Evolutionary conservation across 306 rosid species (phyloP), one percentile per base, ranked within the genome.

Genomic region (Sicyos baderoa): DNA sequence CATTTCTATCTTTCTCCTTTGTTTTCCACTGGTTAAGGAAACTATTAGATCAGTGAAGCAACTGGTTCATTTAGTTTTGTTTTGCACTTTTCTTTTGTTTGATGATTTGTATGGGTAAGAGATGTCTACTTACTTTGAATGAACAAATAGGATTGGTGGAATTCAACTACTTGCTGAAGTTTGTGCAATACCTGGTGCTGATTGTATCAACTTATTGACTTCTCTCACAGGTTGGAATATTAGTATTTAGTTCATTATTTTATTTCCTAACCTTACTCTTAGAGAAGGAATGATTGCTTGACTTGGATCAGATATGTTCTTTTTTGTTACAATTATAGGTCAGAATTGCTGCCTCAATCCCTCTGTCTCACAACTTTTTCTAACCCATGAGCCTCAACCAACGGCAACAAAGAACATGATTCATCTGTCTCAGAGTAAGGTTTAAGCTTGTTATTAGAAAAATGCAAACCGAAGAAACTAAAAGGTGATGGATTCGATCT

Each of bases 331-430:
- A 17, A 62, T 56, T 78, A 75, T 81, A 93, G 99, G 99, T 13
- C 89, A 80, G 47, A 93, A 82, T 54, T 82, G 86, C 79, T 82
- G 86, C 71, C 66, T 82, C 51, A 83, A 68, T 55, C 84, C 94
- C 62, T 84, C 99, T 13, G 78, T 86, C 42, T 78, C 88, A 9
- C 85, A 78, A 40, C 72, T 76, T 3, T 86, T 90, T 76, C 81
- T 93, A 72, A 88, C 80, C 17, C 91, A 90, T 14, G 99, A 93
- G 75, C 97, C 96, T 74, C 99, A 90, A 75, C 77, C 99, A 70
- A 75, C 96, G 5, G 85, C 99, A 48, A 93, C 96, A 16, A 90
- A 88, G 84, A 88, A 88, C 86, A 76, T 90, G 94, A 76, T 93
- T 62, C 97, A 93, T 81, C 70, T 90, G 21, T 79, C 97, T 80